Evolutionary conservation across 2,329 filamentous ascomycete species (phyloP).

Genomic region (Apiospora marii): DNA sequence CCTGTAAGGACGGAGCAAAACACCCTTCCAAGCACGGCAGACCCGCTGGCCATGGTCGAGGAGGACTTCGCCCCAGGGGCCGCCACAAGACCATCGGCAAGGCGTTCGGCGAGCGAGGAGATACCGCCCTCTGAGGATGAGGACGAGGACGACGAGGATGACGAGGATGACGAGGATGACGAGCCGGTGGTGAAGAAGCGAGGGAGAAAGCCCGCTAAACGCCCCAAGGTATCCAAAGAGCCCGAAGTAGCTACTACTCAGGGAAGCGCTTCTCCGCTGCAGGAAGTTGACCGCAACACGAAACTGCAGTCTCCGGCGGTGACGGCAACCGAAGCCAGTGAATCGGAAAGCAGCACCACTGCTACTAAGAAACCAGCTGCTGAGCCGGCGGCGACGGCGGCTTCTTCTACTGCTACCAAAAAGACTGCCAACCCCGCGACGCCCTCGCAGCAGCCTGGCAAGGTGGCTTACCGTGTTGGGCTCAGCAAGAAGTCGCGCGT

Average conservation of each 20-base stretch:
- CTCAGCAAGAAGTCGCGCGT: conserved; percentile 57
- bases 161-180: conserved; percentile 19
- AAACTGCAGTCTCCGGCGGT: conserved; percentile 28
- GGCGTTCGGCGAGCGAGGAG: conserved; percentile 1
- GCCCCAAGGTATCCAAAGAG: background rate
- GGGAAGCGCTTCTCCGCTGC: conserved; percentile 27
- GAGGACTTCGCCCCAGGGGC: conserved; percentile 23
- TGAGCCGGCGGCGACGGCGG: conserved; percentile 23
- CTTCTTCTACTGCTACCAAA: conserved; percentile 28
- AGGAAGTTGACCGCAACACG: conserved; percentile 35
- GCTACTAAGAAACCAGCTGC: conserved; percentile 24
- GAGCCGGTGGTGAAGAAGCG: conserved; percentile 17
- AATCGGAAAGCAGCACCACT: conserved; percentile 18
- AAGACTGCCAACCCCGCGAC: conserved; percentile 25
- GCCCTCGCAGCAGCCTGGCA: conserved; percentile 38
- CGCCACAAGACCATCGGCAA: background rate
- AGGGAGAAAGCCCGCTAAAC: background rate
- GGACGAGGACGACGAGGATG: conserved; percentile 23
- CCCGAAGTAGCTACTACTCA: background rate
- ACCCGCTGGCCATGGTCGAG: conserved; percentile 18
- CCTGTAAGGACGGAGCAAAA: conserved; percentile 17
- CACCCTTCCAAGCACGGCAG: conserved; percentile 18
- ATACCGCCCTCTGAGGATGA: conserved; percentile 21
- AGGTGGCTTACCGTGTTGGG: conserved; percentile 54
- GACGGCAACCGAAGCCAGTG: conserved; percentile 17